These are phyloP conservation scores for Naganishia friedmannii DNA, from an alignment of 768 basidiomycete species.

Conservation along the genomic window DNA sequence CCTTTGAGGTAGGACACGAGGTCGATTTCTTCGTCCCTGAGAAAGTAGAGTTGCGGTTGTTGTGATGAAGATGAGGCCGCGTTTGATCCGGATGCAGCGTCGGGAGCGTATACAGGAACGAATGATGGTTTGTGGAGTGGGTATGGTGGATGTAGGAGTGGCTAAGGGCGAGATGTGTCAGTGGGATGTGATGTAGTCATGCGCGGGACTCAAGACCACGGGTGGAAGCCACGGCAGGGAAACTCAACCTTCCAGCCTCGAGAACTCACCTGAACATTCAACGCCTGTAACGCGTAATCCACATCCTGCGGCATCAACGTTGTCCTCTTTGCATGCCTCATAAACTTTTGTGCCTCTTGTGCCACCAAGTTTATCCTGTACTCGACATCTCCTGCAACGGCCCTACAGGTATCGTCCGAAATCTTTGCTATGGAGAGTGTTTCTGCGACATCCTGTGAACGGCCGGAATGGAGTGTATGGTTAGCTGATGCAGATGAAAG, in stretches of 20 bases:
- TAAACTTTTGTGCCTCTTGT: constrained; percentile 93
- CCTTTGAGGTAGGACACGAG: constrained; percentile 81
- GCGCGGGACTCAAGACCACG: no score
- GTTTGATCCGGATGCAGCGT: constrained; percentile 29
- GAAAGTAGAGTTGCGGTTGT: constrained; percentile 64
- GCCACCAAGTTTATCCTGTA: constrained; percentile 88
- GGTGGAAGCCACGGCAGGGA: no score
- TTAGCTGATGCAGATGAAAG: background rate
- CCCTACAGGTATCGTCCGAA: constrained; percentile 72
- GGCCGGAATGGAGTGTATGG: background rate
- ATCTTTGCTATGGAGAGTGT: constrained; percentile 72
- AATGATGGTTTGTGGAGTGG: constrained; percentile 57
- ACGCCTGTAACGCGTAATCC: constrained; percentile 85
- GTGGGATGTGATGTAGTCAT: background rate
- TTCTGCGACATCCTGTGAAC: constrained; percentile 79
- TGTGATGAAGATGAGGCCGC: constrained; percentile 31
- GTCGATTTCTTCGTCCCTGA: constrained; percentile 96
- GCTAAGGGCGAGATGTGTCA: constrained; percentile 50
- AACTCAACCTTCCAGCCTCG: no score
- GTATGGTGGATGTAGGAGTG: constrained; percentile 75
- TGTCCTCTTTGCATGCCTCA: constrained; percentile 89
- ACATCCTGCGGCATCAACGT: constrained; percentile 85
- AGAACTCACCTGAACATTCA: constrained; percentile 73
- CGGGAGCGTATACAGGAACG: constrained; percentile 50
- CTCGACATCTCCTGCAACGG: constrained; percentile 92